A percentile compares a stretch with the other conserved stretches of the same genome.
These are phyloP conservation scores for Trichosporon faecale DNA, from an alignment of 1,284 basidiomycete species.

Conservation along the genomic window DNA sequence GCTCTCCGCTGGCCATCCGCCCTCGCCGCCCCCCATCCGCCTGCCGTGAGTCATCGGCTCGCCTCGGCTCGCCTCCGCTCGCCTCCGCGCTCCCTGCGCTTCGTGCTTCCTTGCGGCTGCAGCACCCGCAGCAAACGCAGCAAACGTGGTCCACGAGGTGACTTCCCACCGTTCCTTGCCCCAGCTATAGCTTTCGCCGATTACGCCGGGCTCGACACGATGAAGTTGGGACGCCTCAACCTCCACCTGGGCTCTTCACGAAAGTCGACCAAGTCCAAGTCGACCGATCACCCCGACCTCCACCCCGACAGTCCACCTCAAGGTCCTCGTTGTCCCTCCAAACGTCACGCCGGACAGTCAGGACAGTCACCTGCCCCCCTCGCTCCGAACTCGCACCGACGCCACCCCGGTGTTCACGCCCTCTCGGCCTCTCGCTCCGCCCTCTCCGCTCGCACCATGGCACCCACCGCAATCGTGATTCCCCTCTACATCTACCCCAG, in stretches of 20 bases:
- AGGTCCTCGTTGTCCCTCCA: background rate
- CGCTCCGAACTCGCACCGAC: background rate
- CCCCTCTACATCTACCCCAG: slow-evolving; percentile 22
- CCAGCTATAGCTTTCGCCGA: background rate
- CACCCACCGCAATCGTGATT: slow-evolving; percentile 11
- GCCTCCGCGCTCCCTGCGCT: background rate
- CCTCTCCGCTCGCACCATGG: slow-evolving; percentile 4
- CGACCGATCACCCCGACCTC: background rate
- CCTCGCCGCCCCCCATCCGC: too few relatives aligned
- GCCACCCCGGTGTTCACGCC: background rate
- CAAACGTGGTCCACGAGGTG: background rate
- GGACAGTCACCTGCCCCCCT: background rate
- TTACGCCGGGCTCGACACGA: background rate
- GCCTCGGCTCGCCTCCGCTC: background rate
- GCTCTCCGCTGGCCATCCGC: too few relatives aligned
- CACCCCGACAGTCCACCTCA: background rate
- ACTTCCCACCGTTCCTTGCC: background rate
- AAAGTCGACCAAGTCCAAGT: background rate
- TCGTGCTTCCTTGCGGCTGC: too few relatives aligned
- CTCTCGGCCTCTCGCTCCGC: background rate
- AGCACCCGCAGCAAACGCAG: background rate
- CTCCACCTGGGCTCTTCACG: background rate
- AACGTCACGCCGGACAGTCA: background rate
- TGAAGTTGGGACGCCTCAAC: background rate
- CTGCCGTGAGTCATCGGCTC: too few relatives aligned